Evolutionary conservation across 768 basidiomycete genomes (phyloP), one percentile per base, ranked within the genome.

Genomic region (Tulasnella sp.): DNA sequence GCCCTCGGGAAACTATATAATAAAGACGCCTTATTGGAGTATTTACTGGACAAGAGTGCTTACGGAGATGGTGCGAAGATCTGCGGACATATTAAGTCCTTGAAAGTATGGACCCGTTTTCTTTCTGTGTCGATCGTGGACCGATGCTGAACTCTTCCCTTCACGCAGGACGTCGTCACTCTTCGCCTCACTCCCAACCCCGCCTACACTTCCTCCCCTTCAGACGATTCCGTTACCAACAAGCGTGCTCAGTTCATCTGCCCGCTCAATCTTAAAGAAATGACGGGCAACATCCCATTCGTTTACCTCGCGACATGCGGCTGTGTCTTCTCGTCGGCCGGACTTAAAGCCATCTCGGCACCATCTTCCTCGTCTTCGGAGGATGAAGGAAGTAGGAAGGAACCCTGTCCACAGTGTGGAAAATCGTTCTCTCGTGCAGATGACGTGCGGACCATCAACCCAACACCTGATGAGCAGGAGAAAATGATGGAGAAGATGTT

Each of bases 1-100:
- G 92, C 92, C 0, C 88, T 98, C 0, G 98, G 98, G 16, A 97
- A 97, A 85, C 87, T 99, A 0, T 99, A 98, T 84, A 99, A 98
- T 86, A 98, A 97, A 84, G 97, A 97, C 82, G 91, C 97, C 0
- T 87, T 99, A 38, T 89, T 99, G 56, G 95, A 98, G 84, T 97
- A 92, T 85, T 88, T 98, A 42, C 86, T 99, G 21, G 94, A 97
- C 84, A 91, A 90, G 82, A 86, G 90, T 4, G 88, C 91, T 2
- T 97, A 96, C 84, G 95, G 97, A 8, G 98, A 99, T 81, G 97
- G 96, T 0, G 92, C 93, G 82, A 89, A 90, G 80, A 97, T 98
- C 83, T 98, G 97, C 83, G 94, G 96, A 2, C 95, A 99, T 85
- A 92, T 99, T 58, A 89, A 93, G 80, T 93, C 93, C 24, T 84